These are phyloP conservation scores for Wickerhamomyces pijperi DNA, from an alignment of 805 yeast species.

Conservation along the genomic window DNA sequence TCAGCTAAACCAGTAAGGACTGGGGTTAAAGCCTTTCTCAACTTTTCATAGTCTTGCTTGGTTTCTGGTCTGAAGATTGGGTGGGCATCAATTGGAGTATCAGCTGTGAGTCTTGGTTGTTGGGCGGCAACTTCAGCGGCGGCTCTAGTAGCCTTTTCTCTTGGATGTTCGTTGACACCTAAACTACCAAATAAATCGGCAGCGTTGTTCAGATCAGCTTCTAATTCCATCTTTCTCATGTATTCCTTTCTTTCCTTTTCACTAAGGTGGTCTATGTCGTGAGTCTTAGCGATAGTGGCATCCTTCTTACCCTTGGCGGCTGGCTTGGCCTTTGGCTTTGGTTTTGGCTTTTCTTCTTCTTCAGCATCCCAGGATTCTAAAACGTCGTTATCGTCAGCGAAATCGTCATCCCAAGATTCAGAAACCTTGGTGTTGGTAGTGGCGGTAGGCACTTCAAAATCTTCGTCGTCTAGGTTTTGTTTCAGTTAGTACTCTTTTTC, in stretches of 20 bases:
- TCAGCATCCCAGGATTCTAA: conserved; percentile 89
- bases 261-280: conserved; percentile 59
- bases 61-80: conserved; percentile 80
- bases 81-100: conserved; percentile 59
- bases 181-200: conserved; percentile 80
- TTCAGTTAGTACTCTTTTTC: background rate
- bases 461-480: conserved; percentile 68
- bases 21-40: conserved; percentile 61
- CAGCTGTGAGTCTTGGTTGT: conserved; percentile 28
- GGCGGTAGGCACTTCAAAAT: conserved; percentile 55
- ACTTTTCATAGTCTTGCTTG: conserved; percentile 68
- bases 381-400: conserved; percentile 62
- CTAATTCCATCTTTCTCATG: conserved; percentile 69
- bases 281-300: conserved; percentile 2
- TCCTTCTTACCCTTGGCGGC: conserved; percentile 10
- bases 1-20: conserved; percentile 51
- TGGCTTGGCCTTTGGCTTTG: conserved; percentile 18
- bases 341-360: conserved; percentile 39
- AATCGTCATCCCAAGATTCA: conserved; percentile 71
- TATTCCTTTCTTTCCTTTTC: conserved; percentile 64
- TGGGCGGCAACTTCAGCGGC: conserved; percentile 23
- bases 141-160: conserved; percentile 26
- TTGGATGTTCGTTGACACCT: conserved; percentile 39
- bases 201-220: conserved; percentile 84
- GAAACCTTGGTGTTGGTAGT: conserved; percentile 38